A percentile compares a stretch with the other conserved stretches of the same genome.
These are phyloP conservation scores for Trifolium pratense DNA, from an alignment of 306 rosid species.

Conservation along the genomic window DNA sequence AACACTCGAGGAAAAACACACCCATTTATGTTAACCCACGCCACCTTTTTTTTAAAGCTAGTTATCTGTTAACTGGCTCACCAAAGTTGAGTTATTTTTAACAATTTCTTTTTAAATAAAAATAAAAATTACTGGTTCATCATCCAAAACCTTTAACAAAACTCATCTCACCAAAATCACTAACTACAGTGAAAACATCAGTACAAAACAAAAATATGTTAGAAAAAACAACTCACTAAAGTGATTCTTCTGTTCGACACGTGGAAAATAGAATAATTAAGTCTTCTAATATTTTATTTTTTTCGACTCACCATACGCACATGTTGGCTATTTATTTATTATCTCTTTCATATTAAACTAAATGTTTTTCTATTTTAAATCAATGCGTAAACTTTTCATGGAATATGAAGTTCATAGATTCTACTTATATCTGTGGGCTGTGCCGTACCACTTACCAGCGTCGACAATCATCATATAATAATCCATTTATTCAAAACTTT, in stretches of 20 bases:
- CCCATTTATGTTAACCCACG: too few relatives aligned
- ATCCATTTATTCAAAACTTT: background rate
- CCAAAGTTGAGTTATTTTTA: too few relatives aligned
- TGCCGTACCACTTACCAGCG: background rate
- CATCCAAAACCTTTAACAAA: too few relatives aligned
- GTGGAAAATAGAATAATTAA: background rate
- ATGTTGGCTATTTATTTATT: constrained; percentile 37
- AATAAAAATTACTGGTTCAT: too few relatives aligned
- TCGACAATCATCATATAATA: background rate
- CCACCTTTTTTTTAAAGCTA: too few relatives aligned
- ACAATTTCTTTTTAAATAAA: too few relatives aligned
- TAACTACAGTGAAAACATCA: too few relatives aligned
- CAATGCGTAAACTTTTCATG: constrained; percentile 25
- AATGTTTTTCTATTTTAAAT: constrained; percentile 17
- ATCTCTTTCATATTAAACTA: background rate
- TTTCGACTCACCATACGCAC: constrained; percentile 31
- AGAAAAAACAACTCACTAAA: background rate
- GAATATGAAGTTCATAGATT: constrained; percentile 40
- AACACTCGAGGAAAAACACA: too few relatives aligned
- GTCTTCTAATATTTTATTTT: background rate
- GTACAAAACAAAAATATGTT: too few relatives aligned
- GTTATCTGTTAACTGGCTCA: too few relatives aligned
- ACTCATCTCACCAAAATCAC: too few relatives aligned
- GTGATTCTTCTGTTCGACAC: constrained; percentile 31
- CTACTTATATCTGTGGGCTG: constrained; percentile 34